Conservation (phyloP, 2,329 filamentous ascomycete species). For the Xylariaceae sp. region DNA sequence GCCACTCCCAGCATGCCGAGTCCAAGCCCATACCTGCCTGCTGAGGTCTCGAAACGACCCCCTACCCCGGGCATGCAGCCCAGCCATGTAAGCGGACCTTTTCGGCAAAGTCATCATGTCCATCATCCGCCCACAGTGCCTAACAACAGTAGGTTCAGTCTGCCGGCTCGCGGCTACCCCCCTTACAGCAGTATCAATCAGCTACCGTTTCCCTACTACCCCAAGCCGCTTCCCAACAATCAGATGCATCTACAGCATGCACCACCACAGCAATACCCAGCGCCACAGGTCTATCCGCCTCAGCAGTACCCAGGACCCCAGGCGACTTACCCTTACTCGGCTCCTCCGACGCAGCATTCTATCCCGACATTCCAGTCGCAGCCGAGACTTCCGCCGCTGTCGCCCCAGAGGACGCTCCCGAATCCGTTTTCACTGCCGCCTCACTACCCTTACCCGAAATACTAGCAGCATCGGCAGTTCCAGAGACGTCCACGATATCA, state of each 20-base stretch:
- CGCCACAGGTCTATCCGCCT: neutral
- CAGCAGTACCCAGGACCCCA: neutral
- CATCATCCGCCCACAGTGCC: conserved; percentile 28
- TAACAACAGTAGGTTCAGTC: conserved; percentile 31
- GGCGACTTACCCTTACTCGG: too few species aligned
- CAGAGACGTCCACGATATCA: neutral
- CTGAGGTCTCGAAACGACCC: conserved; percentile 16
- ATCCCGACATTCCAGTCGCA: too few species aligned
- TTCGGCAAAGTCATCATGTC: conserved; percentile 26
- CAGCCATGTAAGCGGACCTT: conserved; percentile 33
- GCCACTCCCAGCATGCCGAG: neutral
- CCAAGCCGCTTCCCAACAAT: neutral
- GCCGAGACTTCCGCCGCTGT: too few species aligned
- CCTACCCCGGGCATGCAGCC: conserved; percentile 22
- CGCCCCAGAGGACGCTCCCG: too few species aligned
- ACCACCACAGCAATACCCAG: neutral
- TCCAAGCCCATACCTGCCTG: conserved; percentile 7
- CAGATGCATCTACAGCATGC: conserved; percentile 1
- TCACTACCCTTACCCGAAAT: too few species aligned
- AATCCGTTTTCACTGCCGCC: too few species aligned
- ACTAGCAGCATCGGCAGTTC: neutral
- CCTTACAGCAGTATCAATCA: conserved; percentile 15
- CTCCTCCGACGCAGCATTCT: too few species aligned
- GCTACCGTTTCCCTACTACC: conserved; percentile 2
- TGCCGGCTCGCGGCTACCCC: conserved; percentile 15